Base-by-base conservation (phyloP, 768 basidiomycete species). In the Pleurotus ostreatus region DNA sequence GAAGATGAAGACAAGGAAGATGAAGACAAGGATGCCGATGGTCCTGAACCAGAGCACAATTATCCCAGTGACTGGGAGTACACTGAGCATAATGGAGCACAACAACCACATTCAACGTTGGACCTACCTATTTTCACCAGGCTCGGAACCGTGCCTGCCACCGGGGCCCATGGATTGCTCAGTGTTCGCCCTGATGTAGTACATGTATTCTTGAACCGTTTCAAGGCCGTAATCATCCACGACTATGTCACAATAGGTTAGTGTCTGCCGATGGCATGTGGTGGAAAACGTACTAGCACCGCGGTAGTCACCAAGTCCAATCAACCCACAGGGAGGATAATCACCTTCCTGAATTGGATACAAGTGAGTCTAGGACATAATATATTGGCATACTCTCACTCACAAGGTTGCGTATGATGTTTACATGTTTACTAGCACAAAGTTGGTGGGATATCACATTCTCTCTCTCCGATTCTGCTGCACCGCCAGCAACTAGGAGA, bases 301-400 rank as follows among this genome's bases (percentile, higher is more conserved):
- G n/a, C n/a, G 13, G 18, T 20, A 43, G 15, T 20, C 18, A 43
- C n/a, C 18, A 15, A 43, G 18, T 43, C 41, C 3, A 15, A n/a
- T 43, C 55, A 18, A 11, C 20, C 20, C 6, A 56, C 55, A 9
- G 55, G 55, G 13, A 20, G 55, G 30, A 56, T 56, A 23, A n/a
- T 56, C 15, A 49, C 55, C 16, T 56, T 56, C 45, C 55, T 48
- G 1, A 56, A 56, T 48, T 56, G 55, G 55, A 18, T 56, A 8
- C 55, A 56, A 34, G 55, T 47, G 23, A 43, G 53, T 23, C 26
- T 2, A n/a, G n/a, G n/a, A n/a, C n/a, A n/a, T n/a, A n/a, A n/a
- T n/a, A n/a, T n/a, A n/a, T n/a, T n/a, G n/a, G n/a, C n/a, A n/a
- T n/a, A n/a, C n/a, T n/a, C n/a, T n/a, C 23, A 18, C 9, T 18